These are phyloP conservation scores for Globisporangium cylindrosporum DNA, from an alignment of 352 stramenopile species.

Conservation along the genomic window DNA sequence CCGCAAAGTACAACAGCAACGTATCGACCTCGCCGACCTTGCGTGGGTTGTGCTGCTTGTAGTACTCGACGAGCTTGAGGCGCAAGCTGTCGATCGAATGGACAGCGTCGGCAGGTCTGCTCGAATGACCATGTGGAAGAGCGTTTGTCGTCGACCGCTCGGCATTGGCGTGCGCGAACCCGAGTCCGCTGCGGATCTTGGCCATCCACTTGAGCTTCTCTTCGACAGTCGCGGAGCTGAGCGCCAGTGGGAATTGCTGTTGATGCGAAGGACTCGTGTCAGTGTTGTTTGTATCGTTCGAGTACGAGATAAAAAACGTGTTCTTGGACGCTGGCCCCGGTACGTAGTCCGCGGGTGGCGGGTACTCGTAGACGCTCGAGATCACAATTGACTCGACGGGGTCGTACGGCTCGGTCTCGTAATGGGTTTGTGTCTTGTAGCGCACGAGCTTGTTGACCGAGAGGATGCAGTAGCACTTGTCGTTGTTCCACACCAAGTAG, in stretches of 20 bases:
- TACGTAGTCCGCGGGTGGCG: slow-evolving; percentile 18
- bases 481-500: slow-evolving; percentile 40
- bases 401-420: slow-evolving; percentile 35
- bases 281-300: slow-evolving; percentile 1
- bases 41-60: slow-evolving; percentile 87
- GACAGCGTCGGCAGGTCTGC: neutral
- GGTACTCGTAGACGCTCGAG: slow-evolving; percentile 43
- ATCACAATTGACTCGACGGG: slow-evolving; percentile 38
- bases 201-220: slow-evolving; percentile 54
- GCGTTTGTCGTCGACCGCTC: neutral
- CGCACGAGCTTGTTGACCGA: slow-evolving; percentile 54
- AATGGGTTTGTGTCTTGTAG: slow-evolving; percentile 38
- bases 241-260: slow-evolving; percentile 21
- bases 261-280: neutral
- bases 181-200: slow-evolving; percentile 46
- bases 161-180: slow-evolving; percentile 22
- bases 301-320: slow-evolving; percentile 18
- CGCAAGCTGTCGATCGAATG: slow-evolving; percentile 22
- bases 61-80: slow-evolving; percentile 80
- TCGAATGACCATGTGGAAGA: neutral
- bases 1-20: slow-evolving; percentile 56
- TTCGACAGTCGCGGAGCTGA: slow-evolving; percentile 36
- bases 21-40: slow-evolving; percentile 84
- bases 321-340: slow-evolving; percentile 7
- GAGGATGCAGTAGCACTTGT: slow-evolving; percentile 41